Evolutionary conservation across 495 filamentous ascomycete genomes (phyloP).

Genomic region (Xylaria bambusicola): DNA sequence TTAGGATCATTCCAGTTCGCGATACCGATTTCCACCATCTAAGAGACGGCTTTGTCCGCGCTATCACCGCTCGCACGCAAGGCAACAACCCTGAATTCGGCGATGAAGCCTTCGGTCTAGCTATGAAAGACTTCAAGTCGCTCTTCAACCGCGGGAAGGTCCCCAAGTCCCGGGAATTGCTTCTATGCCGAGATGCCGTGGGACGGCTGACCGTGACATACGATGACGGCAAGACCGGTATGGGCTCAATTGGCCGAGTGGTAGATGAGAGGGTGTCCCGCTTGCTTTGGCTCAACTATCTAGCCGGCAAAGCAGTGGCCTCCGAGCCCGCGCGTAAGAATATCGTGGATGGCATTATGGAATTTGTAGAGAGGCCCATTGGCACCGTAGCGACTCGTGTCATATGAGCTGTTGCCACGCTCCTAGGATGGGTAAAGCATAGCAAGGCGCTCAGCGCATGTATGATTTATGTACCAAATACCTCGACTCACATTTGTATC

Average conservation of each 20-base stretch:
- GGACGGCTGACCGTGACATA: constrained; percentile 71
- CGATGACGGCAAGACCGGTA: constrained; percentile 55
- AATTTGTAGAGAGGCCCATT: constrained; percentile 83
- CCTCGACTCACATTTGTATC: constrained; percentile 1
- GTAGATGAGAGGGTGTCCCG: constrained; percentile 77
- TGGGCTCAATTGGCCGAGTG: constrained; percentile 52
- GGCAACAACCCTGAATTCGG: constrained; percentile 53
- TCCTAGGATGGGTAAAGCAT: background rate
- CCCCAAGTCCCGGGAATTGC: constrained; percentile 70
- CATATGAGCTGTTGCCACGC: constrained; percentile 25
- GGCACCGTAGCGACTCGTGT: constrained; percentile 82
- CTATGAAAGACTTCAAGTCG: constrained; percentile 73
- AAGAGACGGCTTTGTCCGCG: constrained; percentile 85
- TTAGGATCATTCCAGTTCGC: constrained; percentile 79
- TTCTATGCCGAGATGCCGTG: constrained; percentile 66
- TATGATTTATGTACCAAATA: constrained; percentile 12
- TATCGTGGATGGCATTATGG: constrained; percentile 85
- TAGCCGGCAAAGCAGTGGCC: constrained; percentile 83
- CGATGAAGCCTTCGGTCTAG: constrained; percentile 69
- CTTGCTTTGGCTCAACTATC: constrained; percentile 85
- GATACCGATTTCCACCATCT: constrained; percentile 92
- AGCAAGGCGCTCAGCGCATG: constrained; percentile 3
- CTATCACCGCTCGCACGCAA: constrained; percentile 70
- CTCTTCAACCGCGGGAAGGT: constrained; percentile 76
- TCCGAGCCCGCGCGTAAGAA: constrained; percentile 78